These are phyloP conservation scores for Fraxinus anomala DNA, from an alignment of 257 asterid genomes.

Conservation along the genomic window DNA sequence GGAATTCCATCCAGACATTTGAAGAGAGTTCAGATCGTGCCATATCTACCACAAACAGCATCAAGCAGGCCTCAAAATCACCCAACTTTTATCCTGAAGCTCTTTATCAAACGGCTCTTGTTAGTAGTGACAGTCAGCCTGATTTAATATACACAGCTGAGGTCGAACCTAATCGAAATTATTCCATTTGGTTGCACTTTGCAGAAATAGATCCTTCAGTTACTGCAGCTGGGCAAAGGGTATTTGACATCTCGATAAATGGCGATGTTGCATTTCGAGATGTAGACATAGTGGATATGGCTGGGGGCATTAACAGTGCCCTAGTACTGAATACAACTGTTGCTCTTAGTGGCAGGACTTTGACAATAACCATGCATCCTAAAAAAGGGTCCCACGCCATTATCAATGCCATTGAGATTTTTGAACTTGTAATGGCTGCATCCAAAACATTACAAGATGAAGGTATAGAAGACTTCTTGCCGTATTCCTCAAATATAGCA, in stretches of 20 bases:
- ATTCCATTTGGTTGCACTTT: slow-evolving; percentile 92
- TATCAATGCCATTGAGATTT: slow-evolving; percentile 81
- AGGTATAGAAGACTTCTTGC: slow-evolving; percentile 45
- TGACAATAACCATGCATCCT: slow-evolving; percentile 71
- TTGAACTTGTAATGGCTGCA: slow-evolving; percentile 77
- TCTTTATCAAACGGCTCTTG: slow-evolving; percentile 73
- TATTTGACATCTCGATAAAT: slow-evolving; percentile 70
- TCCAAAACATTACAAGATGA: slow-evolving; percentile 81
- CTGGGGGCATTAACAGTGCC: slow-evolving; percentile 72
- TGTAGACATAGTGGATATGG: slow-evolving; percentile 66
- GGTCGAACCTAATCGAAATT: slow-evolving; percentile 79
- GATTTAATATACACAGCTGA: slow-evolving; percentile 73
- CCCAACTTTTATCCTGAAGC: slow-evolving; percentile 95
- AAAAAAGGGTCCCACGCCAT: slow-evolving; percentile 67
- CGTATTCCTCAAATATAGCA: slow-evolving; percentile 22
- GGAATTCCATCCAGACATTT: slow-evolving; percentile 62
- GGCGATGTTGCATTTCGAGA: slow-evolving; percentile 55
- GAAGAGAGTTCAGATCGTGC: slow-evolving; percentile 54
- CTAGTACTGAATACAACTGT: slow-evolving; percentile 76
- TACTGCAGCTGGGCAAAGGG: slow-evolving; percentile 71
- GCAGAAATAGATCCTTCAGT: slow-evolving; percentile 86
- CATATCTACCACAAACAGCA: slow-evolving; percentile 44
- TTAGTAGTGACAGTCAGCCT: slow-evolving; percentile 57
- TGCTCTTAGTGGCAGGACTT: slow-evolving; percentile 80
- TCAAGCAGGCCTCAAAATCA: slow-evolving; percentile 49